Conservation (phyloP, 352 stramenopile genomes). For the Pythium folliculosum region DNA sequence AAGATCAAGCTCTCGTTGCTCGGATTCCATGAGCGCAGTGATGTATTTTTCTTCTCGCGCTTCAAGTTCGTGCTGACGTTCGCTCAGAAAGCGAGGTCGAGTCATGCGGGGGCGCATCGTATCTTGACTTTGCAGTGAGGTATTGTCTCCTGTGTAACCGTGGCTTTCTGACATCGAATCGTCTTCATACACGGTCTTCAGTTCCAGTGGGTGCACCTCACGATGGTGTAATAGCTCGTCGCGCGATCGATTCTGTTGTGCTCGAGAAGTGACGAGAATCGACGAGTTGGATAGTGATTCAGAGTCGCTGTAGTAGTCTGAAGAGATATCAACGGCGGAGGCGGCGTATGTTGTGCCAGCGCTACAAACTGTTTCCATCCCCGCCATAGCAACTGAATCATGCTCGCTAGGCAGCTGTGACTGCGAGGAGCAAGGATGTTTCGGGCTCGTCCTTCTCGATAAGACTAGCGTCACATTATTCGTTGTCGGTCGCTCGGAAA, state of each 20-base stretch:
- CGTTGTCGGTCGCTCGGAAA: neutral
- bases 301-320: neutral
- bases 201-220: neutral
- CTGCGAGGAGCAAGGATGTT: neutral
- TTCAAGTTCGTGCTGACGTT: conserved; percentile 54
- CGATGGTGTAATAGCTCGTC: conserved; percentile 5
- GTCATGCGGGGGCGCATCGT: neutral
- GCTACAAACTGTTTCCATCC: conserved; percentile 16
- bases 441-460: neutral
- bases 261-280: conserved; percentile 8
- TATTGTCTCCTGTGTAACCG: neutral
- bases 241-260: neutral
- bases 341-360: neutral
- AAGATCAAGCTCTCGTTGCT: conserved; percentile 73
- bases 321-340: conserved; percentile 7
- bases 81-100: conserved; percentile 10
- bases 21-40: conserved; percentile 70
- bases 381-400: neutral
- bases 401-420: neutral
- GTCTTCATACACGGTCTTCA: conserved; percentile 10
- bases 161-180: neutral
- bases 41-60: conserved; percentile 77
- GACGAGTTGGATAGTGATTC: neutral
- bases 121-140: neutral
- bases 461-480: neutral